These are phyloP conservation scores for Dipodascopsis uninucleata DNA, from an alignment of 805 yeast species.

Conservation along the genomic window DNA sequence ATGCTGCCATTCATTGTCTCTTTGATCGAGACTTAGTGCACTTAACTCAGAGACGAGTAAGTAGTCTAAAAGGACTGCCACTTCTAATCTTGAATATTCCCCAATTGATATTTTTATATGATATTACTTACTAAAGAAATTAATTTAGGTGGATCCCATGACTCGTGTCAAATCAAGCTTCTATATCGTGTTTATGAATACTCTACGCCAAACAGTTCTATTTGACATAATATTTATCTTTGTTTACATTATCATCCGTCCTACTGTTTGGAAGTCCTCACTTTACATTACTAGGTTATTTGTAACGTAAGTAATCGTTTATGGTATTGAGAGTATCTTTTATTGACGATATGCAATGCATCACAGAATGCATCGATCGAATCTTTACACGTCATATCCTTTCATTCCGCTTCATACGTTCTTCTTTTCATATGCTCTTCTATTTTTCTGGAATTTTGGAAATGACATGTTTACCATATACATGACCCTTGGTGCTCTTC, in stretches of 20 bases:
- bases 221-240: conserved; percentile 6
- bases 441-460: conserved; percentile 26
- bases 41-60: conserved; percentile 17
- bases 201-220: neutral
- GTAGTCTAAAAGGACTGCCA: neutral
- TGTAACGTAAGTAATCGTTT: conserved; percentile 5
- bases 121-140: too few relatives aligned
- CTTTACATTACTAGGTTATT: conserved; percentile 7
- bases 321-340: neutral
- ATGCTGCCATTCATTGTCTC: conserved; percentile 16
- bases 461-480: conserved; percentile 35
- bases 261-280: conserved; percentile 16
- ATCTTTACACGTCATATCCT: conserved; percentile 19
- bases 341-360: conserved; percentile 4
- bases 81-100: too few relatives aligned
- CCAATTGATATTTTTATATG: neutral
- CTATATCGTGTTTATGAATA: neutral
- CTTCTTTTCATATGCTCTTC: conserved; percentile 15
- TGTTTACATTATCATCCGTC: conserved; percentile 18
- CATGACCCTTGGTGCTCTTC: conserved; percentile 39
- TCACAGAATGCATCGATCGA: conserved; percentile 22
- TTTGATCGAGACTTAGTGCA: conserved; percentile 16
- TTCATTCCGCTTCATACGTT: conserved; percentile 20
- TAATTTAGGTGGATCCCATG: conserved; percentile 19
- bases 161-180: conserved; percentile 3